Percentiles rank a stretch among this genome's conserved stretches.
These are phyloP conservation scores for Drosera capensis DNA, from an alignment of 148 eudicot species.

Conservation along the genomic window DNA sequence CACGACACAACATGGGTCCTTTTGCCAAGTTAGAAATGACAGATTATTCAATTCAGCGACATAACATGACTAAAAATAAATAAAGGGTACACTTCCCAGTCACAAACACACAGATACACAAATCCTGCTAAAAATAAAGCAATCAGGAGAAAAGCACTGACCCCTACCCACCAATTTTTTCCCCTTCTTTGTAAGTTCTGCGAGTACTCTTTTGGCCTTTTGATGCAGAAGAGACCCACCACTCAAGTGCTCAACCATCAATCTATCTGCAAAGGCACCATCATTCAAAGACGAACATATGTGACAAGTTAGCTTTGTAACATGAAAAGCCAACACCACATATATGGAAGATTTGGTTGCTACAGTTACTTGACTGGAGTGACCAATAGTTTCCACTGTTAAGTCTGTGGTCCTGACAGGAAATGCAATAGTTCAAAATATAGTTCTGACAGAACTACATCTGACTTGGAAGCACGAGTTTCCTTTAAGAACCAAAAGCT, in stretches of 20 bases:
- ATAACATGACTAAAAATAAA: neutral
- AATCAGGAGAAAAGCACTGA: neutral
- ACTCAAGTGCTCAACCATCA: constrained; percentile 18
- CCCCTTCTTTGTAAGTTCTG: no score
- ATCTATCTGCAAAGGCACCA: constrained; percentile 22
- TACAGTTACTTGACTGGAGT: no score
- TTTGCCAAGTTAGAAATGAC: no score
- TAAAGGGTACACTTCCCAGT: neutral
- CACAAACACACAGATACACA: neutral
- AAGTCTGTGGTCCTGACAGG: no score
- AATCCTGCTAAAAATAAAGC: neutral
- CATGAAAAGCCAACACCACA: constrained; percentile 13
- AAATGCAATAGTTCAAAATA: no score
- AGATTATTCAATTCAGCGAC: neutral
- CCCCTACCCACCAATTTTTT: constrained; percentile 19
- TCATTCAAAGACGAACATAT: neutral
- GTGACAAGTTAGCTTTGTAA: constrained; percentile 20
- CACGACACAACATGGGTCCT: no score
- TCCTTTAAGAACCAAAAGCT: no score
- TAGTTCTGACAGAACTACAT: no score
- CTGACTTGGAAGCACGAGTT: no score
- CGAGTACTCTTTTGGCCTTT: constrained; percentile 12
- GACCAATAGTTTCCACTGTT: no score
- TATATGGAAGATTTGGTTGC: no score
- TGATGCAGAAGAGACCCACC: constrained; percentile 22